Base-by-base conservation (phyloP, 2,329 filamentous ascomycete genomes). In the Diaporthe humulicola region DNA sequence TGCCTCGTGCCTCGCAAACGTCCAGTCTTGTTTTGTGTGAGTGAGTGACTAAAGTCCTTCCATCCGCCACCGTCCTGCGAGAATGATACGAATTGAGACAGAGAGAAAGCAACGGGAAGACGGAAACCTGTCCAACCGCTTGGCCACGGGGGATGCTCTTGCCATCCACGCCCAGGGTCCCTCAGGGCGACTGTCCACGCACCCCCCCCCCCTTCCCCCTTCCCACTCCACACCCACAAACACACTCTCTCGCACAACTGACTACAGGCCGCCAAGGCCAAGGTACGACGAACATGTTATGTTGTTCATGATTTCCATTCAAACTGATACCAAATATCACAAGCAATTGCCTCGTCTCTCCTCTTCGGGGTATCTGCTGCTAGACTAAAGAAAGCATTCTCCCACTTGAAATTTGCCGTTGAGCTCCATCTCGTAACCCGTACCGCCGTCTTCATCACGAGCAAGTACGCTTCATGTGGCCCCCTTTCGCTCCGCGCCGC, bases 311-410 rank as follows among this genome's bases (percentile, higher is more conserved):
- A 19, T 61, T 52, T 52, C 25, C 57, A 71, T 33, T 28, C 52
- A 71, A 71, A 50, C 42, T 36, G 10, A n/a, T 61, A 60, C 48
- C 38, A 54, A 70, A 73, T 56, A 70, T 73, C 57, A 73, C 33
- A 69, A 70, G 42, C 64, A 58, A 73, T 73, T 58, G 54, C 72
- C 75, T 30, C 67, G 40, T 73, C 70, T 67, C 58, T 70, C 71
- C 66, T 66, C 66, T 67, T 73, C 70, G 67, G 75, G 75, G 75
- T 76, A 76, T 76, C 67, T 64, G 74, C 75, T 76, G 69, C 67
- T 64, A 70, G 71, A 66, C 71, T 69, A 75, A 70, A 42, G 40
- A 70, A 75, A 75, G 71, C 67, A 70, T 57, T 57, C 45, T 69
- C 64, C 74, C 33, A 45, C 38, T 70, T 48, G 42, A 69, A 45